Conservation (phyloP, 140 eudicot genomes). For the Flaveria floridana region DNA sequence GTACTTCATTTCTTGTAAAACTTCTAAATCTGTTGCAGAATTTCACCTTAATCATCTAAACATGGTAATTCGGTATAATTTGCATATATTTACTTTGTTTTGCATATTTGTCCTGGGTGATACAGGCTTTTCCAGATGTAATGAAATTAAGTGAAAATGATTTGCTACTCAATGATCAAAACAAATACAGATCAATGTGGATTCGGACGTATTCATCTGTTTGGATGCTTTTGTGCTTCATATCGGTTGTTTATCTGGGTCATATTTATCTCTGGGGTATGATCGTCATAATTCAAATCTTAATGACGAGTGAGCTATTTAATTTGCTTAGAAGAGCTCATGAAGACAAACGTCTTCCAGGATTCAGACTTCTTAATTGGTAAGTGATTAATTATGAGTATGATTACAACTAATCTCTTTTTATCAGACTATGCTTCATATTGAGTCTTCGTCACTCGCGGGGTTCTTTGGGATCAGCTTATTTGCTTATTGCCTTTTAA, state of each 20-base stretch:
- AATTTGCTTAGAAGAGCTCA: constrained; percentile 68
- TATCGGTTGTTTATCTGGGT: constrained; percentile 60
- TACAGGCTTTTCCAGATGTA: constrained; percentile 51
- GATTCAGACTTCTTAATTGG: constrained; percentile 83
- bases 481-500: background rate
- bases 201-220: constrained; percentile 65
- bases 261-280: constrained; percentile 78
- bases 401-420: background rate
- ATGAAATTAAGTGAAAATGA: constrained; percentile 47
- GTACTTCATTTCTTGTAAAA: background rate
- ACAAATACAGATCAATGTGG: constrained; percentile 76
- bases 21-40: background rate
- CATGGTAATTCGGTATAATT: background rate
- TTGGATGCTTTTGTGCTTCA: constrained; percentile 64
- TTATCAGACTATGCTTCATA: background rate
- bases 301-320: constrained; percentile 74
- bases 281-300: constrained; percentile 68
- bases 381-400: constrained; percentile 24
- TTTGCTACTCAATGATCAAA: constrained; percentile 58
- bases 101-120: constrained; percentile 10
- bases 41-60: background rate
- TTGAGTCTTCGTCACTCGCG: background rate
- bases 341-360: constrained; percentile 75
- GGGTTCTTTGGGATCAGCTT: background rate
- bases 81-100: background rate